Evolutionary conservation across 1,284 basidiomycete genomes (phyloP), one percentile per base, ranked within the genome.

Genomic region (Ustilago hordei): DNA sequence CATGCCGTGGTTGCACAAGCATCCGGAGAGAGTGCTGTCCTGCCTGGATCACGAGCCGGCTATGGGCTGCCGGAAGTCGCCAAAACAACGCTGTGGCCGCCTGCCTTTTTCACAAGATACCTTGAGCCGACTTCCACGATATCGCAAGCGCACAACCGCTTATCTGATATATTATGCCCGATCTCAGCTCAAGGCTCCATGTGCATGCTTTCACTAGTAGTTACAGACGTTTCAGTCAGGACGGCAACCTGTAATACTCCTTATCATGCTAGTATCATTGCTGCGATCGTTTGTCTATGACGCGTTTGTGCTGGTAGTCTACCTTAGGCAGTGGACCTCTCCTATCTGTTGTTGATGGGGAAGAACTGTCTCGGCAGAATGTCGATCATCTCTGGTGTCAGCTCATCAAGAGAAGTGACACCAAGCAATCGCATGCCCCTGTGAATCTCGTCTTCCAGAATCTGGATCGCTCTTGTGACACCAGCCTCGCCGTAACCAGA

Each of bases 401-500:
- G 88, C 64, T 95, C 91, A 8, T 88, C 85, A 15, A 96, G 86
- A 54, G 87, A 90, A n/a, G 89, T 89, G 17, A 91, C 93, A 43
- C 95, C 95, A 3, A 95, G 86, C 28, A 94, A 88, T 63, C 90
- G 88, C 93, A 97, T 94, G 0, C 90, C 91, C 3, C 91, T 91
- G 48, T 91, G 86, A 43, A 96, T 93, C 88, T 97, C 95, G 56
- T 92, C 91, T 78, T 92, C 88, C 75, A 96, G 86, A 48, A 96
- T 88, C n/a, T 87, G 83, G 15, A 88, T 89, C 35, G 92, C 89
- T 83, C 92, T 92, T 43, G 91, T 88, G 13, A 95, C 93, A 1
- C 95, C 95, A 9, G 90, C 89, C 75, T 91, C 90, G 1, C 94
- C 95, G 66, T 94, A 95, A 5, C 93, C 93, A 90, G 92, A 93